A percentile compares a stretch with the other conserved stretches of the same genome.
phyloP scores from a whole-genome alignment of 1,284 basidiomycete genomes.

The Ceratobasidium sp. region DNA sequence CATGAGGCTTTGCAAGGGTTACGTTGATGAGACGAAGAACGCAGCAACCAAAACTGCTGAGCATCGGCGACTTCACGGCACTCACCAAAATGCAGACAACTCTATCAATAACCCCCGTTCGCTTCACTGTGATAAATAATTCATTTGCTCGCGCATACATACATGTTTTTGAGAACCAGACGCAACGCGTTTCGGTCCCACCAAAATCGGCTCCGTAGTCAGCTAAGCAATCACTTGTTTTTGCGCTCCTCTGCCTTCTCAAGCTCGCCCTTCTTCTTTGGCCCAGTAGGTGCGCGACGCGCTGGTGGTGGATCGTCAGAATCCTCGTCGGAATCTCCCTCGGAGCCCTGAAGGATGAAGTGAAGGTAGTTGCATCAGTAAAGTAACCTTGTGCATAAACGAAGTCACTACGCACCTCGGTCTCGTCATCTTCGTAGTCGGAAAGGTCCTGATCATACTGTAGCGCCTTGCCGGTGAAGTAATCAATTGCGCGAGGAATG shows the following conservation, averaged over 20 bases:
- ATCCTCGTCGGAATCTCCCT: conserved; percentile 7
- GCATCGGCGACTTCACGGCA: not conserved
- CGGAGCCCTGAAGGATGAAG: not conserved
- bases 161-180: not conserved
- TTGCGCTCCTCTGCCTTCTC: conserved; percentile 39
- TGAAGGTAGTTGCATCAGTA: not conserved
- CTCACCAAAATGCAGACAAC: not conserved
- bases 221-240: conserved; percentile 19
- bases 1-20: too few species aligned
- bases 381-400: not conserved
- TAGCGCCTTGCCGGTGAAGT: conserved; percentile 96
- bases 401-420: conserved; percentile 47
- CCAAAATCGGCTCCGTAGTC: not conserved
- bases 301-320: conserved; percentile 3
- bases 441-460: conserved; percentile 85
- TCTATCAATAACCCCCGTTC: not conserved
- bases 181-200: not conserved
- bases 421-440: conserved; percentile 61
- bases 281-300: conserved; percentile 27
- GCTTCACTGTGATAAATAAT: conserved; percentile 9
- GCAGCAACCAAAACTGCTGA: not conserved
- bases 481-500: conserved; percentile 94
- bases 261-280: conserved; percentile 38
- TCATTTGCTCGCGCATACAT: not conserved
- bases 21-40: too few species aligned